Base-by-base conservation (phyloP, 2,329 filamentous ascomycete species). In the Juglanconis oblonga region DNA sequence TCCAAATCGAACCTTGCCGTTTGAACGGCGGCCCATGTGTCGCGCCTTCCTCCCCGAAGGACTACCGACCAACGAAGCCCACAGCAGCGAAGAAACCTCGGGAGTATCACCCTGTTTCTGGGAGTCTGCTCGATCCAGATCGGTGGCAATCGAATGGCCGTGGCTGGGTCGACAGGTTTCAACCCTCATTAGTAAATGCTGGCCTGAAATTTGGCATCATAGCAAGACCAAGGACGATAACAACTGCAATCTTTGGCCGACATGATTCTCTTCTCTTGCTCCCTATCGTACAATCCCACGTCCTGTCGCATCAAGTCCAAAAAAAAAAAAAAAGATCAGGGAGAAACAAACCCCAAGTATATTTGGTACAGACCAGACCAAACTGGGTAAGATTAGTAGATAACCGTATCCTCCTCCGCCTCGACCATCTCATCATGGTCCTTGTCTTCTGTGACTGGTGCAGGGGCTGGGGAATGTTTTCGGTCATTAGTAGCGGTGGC, bases 341-440 rank as follows among this genome's bases (percentile, higher is more conserved):
- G 24, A 40, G 56, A 40, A 60, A 57, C 17, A 60, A 51, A 48
- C 14, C 9, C 51, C 59, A 52, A 40, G 44, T 51, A 44, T 3
- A 5, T 35, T 4, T 7, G 53, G 33, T n/a, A 35, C 29, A 33
- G 24, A 31, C 32, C 36, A 14, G 29, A 32, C 38, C 48, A 44
- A 11, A 29, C 47, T 45, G 52, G 45, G 48, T 42, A 50, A 36
- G 49, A 17, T 83, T 78, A 97, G 77, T 97, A 97, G 62, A 96
- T 94, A 56, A 97, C 91, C 67, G 89, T 92, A 69, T 97, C 92
- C 77, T 97, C 92, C 62, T 92, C 91, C 57, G 89, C 90, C 73
- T 92, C 90, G 57, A 95, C 87, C 65, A 96, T 81, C 68, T 93
- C 89, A 62, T 89, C 82, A 66, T 82, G 71, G 61, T 79, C 79